These are phyloP conservation scores for Akebia trifoliata DNA, from an alignment of 164 flowering plant species.

Conservation along the genomic window DNA sequence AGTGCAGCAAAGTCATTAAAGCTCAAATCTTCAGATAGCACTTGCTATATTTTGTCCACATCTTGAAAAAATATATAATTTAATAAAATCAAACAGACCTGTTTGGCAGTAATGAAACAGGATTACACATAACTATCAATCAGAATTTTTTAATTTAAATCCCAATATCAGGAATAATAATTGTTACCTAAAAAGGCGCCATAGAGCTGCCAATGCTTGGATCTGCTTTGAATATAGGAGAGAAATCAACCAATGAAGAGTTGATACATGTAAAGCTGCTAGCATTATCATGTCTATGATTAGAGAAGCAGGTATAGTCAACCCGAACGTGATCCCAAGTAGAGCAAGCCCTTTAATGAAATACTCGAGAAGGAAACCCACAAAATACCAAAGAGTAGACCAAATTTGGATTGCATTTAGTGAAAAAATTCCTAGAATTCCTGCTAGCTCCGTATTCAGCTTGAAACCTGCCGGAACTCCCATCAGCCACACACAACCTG, in stretches of 20 bases:
- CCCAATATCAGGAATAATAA: background rate
- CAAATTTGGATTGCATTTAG: slow-evolving; percentile 87
- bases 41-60: too few relatives aligned
- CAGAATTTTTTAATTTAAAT: background rate
- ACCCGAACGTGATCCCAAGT: slow-evolving; percentile 70
- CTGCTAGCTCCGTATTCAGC: slow-evolving; percentile 86
- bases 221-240: slow-evolving; percentile 68
- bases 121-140: too few relatives aligned
- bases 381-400: slow-evolving; percentile 75
- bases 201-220: slow-evolving; percentile 74
- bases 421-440: slow-evolving; percentile 69
- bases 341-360: slow-evolving; percentile 60
- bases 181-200: slow-evolving; percentile 91
- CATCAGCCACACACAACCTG: slow-evolving; percentile 98
- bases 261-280: slow-evolving; percentile 55
- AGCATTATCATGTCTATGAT: slow-evolving; percentile 51
- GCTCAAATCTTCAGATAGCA: too few relatives aligned
- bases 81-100: too few relatives aligned
- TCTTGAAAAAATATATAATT: too few relatives aligned
- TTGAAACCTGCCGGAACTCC: slow-evolving; percentile 99
- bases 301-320: slow-evolving; percentile 66
- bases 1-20: too few relatives aligned
- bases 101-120: too few relatives aligned
- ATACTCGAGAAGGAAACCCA: slow-evolving; percentile 39
- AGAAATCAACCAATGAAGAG: slow-evolving; percentile 66